Conservation (phyloP, 228 moss, liverwort and hornwort species). For the Sphagnum fallax region DNA sequence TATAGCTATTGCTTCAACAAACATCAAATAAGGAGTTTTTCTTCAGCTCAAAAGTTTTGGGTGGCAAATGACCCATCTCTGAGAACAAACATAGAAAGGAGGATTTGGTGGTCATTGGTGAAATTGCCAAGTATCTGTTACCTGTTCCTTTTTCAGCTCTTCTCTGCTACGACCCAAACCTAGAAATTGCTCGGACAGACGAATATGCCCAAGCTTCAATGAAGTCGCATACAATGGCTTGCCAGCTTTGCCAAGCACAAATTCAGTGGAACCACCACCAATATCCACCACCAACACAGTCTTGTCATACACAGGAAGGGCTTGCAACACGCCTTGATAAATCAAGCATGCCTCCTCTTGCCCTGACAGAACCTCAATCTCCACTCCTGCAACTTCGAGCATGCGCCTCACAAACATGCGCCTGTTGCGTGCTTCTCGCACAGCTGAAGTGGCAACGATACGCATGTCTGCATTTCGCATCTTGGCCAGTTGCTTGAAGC, state of each 20-base stretch:
- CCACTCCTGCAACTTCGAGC: constrained; percentile 31
- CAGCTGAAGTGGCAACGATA: constrained; percentile 57
- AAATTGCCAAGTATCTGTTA: constrained; percentile 1
- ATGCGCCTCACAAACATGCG: constrained; percentile 40
- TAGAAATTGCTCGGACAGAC: constrained; percentile 49
- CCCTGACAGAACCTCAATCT: constrained; percentile 55
- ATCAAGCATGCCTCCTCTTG: constrained; percentile 53
- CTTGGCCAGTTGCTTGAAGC: constrained; percentile 46
- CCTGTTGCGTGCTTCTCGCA: constrained; percentile 48
- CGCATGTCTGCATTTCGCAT: constrained; percentile 50
- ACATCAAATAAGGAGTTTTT: no score
- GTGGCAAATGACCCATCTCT: no score
- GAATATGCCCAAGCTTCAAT: constrained; percentile 53
- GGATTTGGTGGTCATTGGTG: no score
- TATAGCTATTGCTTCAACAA: no score
- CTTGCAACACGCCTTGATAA: constrained; percentile 55
- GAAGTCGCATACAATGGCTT: constrained; percentile 56
- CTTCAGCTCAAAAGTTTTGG: no score
- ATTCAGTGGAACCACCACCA: constrained; percentile 56
- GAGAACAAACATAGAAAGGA: no score
- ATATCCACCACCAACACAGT: constrained; percentile 58
- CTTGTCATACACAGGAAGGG: constrained; percentile 47
- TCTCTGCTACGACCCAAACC: constrained; percentile 27
- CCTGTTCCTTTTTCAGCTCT: constrained; percentile 62
- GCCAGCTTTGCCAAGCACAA: constrained; percentile 48